Percentiles rank a stretch among this genome's conserved stretches.
These are phyloP conservation scores for Penicillium fimorum DNA, from an alignment of 495 filamentous ascomycete genomes.

Conservation along the genomic window DNA sequence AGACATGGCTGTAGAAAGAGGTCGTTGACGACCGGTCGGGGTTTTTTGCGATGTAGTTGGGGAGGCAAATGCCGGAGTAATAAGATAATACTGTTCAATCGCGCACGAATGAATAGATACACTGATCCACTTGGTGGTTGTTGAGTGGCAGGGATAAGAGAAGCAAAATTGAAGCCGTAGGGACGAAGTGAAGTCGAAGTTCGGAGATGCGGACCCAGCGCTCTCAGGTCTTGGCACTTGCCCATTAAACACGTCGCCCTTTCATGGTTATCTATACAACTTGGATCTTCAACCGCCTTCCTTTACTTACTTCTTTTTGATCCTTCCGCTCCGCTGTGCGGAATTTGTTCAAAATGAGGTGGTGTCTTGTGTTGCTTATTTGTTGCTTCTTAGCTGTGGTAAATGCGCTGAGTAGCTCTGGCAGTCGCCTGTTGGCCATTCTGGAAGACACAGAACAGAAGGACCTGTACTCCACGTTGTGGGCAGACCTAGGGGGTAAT, in stretches of 20 bases:
- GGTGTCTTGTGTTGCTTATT: slow-evolving; percentile 66
- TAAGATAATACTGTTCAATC: slow-evolving; percentile 7
- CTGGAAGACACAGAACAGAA: slow-evolving; percentile 80
- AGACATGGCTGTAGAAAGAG: slow-evolving; percentile 51
- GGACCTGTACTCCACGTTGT: slow-evolving; percentile 75
- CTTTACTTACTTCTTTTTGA: slow-evolving; percentile 17
- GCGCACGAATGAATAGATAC: slow-evolving; percentile 1
- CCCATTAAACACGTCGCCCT: slow-evolving; percentile 53
- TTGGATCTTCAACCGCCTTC: slow-evolving; percentile 21
- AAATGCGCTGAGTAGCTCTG: slow-evolving; percentile 75
- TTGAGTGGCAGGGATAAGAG: slow-evolving; percentile 13
- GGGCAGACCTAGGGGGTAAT: slow-evolving; percentile 76
- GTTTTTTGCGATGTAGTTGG: slow-evolving; percentile 11
- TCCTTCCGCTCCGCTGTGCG: slow-evolving; percentile 40
- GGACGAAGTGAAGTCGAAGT: slow-evolving; percentile 33
- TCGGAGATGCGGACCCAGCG: slow-evolving; percentile 39
- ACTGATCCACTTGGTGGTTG: slow-evolving; percentile 9
- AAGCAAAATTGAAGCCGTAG: slow-evolving; percentile 25
- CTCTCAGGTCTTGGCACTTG: slow-evolving; percentile 42
- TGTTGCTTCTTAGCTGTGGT: slow-evolving; percentile 62
- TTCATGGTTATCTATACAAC: slow-evolving; percentile 30
- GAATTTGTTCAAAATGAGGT: slow-evolving; percentile 63
- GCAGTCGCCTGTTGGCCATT: slow-evolving; percentile 79
- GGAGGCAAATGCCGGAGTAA: slow-evolving; percentile 6
- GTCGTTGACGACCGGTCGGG: slow-evolving; percentile 18